Conservation (phyloP, 1,284 basidiomycete species). For the Cutaneotrichosporon sp. region DNA sequence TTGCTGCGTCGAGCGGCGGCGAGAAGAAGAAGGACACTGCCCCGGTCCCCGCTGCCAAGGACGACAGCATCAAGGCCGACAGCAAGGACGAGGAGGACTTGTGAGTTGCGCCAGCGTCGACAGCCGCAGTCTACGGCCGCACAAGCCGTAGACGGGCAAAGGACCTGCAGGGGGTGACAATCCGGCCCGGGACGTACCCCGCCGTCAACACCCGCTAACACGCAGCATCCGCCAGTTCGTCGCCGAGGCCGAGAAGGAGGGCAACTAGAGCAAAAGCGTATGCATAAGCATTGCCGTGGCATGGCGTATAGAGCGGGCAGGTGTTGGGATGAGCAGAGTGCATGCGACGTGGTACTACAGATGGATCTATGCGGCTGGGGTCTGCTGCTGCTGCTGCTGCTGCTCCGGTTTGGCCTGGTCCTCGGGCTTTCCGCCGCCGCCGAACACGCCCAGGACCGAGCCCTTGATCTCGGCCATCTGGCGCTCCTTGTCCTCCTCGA, state of each 20-base stretch:
- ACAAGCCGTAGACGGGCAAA: too few species aligned
- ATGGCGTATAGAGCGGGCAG: too few species aligned
- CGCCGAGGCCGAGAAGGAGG: constrained; percentile 43
- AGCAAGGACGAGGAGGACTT: constrained; percentile 31
- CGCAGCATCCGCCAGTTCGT: constrained; percentile 46
- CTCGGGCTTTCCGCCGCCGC: constrained; percentile 21
- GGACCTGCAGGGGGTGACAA: too few species aligned
- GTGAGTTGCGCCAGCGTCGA: constrained; percentile 25
- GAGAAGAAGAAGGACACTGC: constrained; percentile 26
- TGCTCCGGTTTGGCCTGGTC: neutral
- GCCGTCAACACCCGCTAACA: constrained; percentile 8
- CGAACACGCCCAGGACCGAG: constrained; percentile 50
- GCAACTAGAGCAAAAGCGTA: constrained; percentile 20
- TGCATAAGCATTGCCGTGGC: constrained; percentile 10
- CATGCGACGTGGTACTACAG: constrained; percentile 1
- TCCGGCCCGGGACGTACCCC: too few species aligned
- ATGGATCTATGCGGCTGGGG: constrained; percentile 1
- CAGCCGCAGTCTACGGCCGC: neutral
- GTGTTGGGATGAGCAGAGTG: constrained; percentile 6
- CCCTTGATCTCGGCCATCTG: constrained; percentile 59
- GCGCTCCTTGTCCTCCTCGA: constrained; percentile 67
- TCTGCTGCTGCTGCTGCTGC: too few species aligned
- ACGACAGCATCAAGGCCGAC: constrained; percentile 16
- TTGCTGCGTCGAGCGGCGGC: constrained; percentile 30
- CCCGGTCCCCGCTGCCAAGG: constrained; percentile 17